Evolutionary conservation across 2,329 filamentous ascomycete genomes (phyloP), one percentile per base, ranked within the genome.

Genomic region (Boeremia exigua): DNA sequence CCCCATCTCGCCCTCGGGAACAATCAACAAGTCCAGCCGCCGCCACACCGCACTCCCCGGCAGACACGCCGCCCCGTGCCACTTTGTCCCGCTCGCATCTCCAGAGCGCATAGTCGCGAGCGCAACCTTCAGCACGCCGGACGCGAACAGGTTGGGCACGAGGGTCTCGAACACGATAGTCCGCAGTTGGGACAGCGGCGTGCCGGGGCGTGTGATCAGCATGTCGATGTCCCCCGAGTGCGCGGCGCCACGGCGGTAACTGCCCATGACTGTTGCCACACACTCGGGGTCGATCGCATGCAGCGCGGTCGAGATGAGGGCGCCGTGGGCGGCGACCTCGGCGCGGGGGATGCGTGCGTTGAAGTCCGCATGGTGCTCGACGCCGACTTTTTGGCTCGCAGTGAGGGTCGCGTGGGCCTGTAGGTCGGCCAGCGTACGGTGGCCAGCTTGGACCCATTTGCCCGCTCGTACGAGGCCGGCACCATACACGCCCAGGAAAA

Each of bases 211-310:
- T 1, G 91, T 96, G 59, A 97, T 83, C 56, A 98, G 85, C 36
- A 94, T 81, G 72, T 97, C 94, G 53, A 97, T 89, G 70, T 97
- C 94, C 3, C 91, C 87, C 6, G 87, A 95, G 47, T 83, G 84
- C 28, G 82, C 75, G 4, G 90, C 85, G 15, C 94, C 93, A 28
- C 94, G 86, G 23, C 94, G 86, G 71, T 96, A 97, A 54, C 91
- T 96, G 0, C 94, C 94, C 40, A 89, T 88, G 43, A 96, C 83
- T 43, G 92, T 89, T 54, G 91, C 78, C 71, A 92, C 81, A 52
- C 93, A 85, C 0, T 74, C 71, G 0, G 80, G 71, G 67, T 96
- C 90, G 23, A 93, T 79, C 7, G 71, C 68, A 6, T 78, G 76
- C 0, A 91, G 84, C 0, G 84, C 81, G 7, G 77, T 76, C 45